Conservation (phyloP, 108 stramenopile species). For the Cyclostephanos invisitatus region DNA sequence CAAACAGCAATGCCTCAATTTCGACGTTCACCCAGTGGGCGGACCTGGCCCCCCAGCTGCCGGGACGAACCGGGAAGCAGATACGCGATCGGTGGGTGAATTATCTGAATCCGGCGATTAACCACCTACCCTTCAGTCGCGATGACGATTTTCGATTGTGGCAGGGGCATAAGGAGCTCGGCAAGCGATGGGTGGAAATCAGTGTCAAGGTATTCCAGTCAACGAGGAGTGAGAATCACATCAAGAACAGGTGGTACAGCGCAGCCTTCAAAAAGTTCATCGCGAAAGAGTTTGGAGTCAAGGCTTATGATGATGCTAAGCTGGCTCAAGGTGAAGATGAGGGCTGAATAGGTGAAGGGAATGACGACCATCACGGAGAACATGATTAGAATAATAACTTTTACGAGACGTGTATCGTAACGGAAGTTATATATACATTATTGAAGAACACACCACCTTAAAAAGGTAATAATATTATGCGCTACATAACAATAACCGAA, state of each 20-base stretch:
- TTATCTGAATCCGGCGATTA: slow-evolving; percentile 38
- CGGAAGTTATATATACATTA: no score
- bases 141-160: slow-evolving; percentile 47
- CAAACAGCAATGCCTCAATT: slow-evolving; percentile 5
- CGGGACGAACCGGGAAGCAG: slow-evolving; percentile 43
- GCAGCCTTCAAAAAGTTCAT: slow-evolving; percentile 35
- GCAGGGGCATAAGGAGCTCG: slow-evolving; percentile 14
- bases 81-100: slow-evolving; percentile 48
- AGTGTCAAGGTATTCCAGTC: slow-evolving; percentile 29
- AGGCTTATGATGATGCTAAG: slow-evolving; percentile 50
- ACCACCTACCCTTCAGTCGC: slow-evolving; percentile 25
- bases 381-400: no score
- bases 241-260: slow-evolving; percentile 39
- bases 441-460: no score
- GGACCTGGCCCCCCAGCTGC: slow-evolving; percentile 37
- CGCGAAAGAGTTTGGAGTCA: slow-evolving; percentile 73
- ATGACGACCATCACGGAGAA: background rate
- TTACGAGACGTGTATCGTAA: no score
- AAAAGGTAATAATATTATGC: no score
- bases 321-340: background rate
- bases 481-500: no score
- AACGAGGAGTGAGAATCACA: slow-evolving; percentile 36
- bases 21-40: slow-evolving; percentile 44
- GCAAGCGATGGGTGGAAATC: slow-evolving; percentile 34
- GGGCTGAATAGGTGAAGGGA: background rate